Base-by-base conservation (phyloP, 2,329 filamentous ascomycete genomes). In the Chrysosporium keratinophilum region DNA sequence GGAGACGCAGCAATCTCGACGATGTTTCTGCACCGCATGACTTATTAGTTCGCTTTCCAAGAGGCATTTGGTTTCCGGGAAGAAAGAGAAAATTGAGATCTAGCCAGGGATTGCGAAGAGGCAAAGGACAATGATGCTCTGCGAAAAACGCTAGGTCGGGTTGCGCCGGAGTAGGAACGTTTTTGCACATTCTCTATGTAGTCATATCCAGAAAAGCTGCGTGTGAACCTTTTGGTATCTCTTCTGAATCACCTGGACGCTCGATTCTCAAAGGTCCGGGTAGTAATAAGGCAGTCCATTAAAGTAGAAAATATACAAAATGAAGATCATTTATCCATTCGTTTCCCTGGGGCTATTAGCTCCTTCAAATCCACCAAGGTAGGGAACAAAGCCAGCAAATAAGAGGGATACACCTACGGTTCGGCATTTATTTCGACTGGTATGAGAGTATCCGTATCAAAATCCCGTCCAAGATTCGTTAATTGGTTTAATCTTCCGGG, bases 391-490 rank as follows among this genome's bases (percentile, higher is more conserved):
- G 39, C 7, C 23, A 23, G 31, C 14, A 39, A 39, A 40, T 11
- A 14, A 31, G 39, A 33, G 3, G 44, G 28, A 52, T 39, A 46
- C 28, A 47, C 58, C 49, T 51, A 60, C 58, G 58, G 58, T 39
- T 60, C 58, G 35, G 46, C 44, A 48, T 46, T 56, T 17, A 60
- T 60, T 41, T 60, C 53, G 5, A 60, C 58, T 31, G 55, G 57
- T 10, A 41, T 14, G 28, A 54, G 50, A 12, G 40, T 7, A n/a
- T 45, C 40, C 9, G 31, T 42, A 5, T 45, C 41, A 34, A 50
- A 54, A 35, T 51, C 45, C 40, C 45, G 48, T 19, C 47, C 54
- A 37, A 52, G 37, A 34, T 56, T 56, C 14, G 50, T 47, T 35
- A 50, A 19, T 19, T 48, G 41, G 31, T 52, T 52, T 33, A 52